Percentiles rank a stretch among this genome's conserved stretches.
Evolutionary conservation across 257 asterid genomes (phyloP).

Genomic region (Solanum corneliomulleri): DNA sequence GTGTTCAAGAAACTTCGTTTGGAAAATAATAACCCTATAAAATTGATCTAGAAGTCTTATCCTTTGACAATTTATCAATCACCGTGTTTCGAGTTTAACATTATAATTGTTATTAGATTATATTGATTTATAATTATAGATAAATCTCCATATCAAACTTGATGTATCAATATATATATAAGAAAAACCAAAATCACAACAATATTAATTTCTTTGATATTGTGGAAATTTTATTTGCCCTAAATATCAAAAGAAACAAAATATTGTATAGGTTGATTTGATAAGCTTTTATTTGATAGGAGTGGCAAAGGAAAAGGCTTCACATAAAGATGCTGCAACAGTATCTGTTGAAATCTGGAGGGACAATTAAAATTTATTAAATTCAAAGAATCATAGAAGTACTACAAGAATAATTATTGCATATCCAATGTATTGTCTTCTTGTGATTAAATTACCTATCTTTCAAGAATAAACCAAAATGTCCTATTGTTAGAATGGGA

Average conservation of each 20-base stretch:
- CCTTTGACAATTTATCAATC: neutral
- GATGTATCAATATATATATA: neutral
- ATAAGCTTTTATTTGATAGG: neutral
- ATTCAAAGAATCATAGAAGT: neutral
- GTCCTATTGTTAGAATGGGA: neutral
- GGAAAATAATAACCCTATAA: neutral
- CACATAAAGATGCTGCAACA: neutral
- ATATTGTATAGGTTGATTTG: neutral
- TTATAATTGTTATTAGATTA: neutral
- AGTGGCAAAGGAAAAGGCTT: neutral
- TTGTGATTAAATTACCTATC: neutral
- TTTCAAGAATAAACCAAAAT: neutral
- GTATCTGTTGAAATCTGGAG: neutral
- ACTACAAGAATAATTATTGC: neutral
- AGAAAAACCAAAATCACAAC: neutral
- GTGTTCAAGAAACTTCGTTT: neutral
- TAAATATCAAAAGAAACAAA: neutral
- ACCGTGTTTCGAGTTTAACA: neutral
- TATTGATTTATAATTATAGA: neutral
- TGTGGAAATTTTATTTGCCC: neutral
- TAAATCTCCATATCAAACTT: neutral
- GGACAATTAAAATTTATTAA: neutral
- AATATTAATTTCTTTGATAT: neutral
- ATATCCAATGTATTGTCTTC: neutral
- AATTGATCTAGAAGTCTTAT: neutral